A percentile compares a stretch with the other conserved stretches of the same genome.
Evolutionary conservation across 1,284 basidiomycete species (phyloP).

Genomic region (Omphalotus olearius): DNA sequence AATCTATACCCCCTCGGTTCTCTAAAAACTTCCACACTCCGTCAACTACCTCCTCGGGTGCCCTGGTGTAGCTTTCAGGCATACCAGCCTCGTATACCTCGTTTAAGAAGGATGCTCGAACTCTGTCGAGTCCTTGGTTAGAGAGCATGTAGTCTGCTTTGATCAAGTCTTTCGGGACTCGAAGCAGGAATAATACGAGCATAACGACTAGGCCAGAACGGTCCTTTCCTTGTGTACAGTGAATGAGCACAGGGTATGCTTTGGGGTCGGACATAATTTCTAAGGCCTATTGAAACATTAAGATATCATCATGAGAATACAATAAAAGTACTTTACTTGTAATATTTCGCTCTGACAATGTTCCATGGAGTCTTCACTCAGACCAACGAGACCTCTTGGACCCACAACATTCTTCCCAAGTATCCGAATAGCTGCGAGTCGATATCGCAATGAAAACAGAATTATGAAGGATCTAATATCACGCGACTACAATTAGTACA

Average conservation of each 20-base stretch:
- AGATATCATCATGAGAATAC: neutral
- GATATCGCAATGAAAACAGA: conserved; percentile 13
- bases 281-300: conserved; percentile 9
- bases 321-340: neutral
- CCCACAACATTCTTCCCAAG: conserved; percentile 16
- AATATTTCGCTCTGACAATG: conserved; percentile 18
- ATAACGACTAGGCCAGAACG: conserved; percentile 17
- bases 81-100: conserved; percentile 20
- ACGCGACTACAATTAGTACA: neutral
- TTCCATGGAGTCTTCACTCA: conserved; percentile 17
- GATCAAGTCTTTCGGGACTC: conserved; percentile 12
- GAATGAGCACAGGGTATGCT: conserved; percentile 17
- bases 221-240: conserved; percentile 21
- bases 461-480: conserved; percentile 15
- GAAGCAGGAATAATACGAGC: conserved; percentile 12
- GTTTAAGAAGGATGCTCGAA: conserved; percentile 16
- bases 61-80: conserved; percentile 16
- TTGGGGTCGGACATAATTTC: conserved; percentile 15
- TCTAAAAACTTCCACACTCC: conserved; percentile 16
- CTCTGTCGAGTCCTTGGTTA: conserved; percentile 14
- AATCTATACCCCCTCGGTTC: conserved; percentile 12
- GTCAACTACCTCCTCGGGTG: conserved; percentile 16
- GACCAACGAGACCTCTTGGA: conserved; percentile 16
- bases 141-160: conserved; percentile 18
- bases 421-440: conserved; percentile 17